Percentiles rank a stretch among this genome's conserved stretches.
Evolutionary conservation across 2,329 filamentous ascomycete genomes (phyloP).

Genomic region (Fusarium staphyleae): DNA sequence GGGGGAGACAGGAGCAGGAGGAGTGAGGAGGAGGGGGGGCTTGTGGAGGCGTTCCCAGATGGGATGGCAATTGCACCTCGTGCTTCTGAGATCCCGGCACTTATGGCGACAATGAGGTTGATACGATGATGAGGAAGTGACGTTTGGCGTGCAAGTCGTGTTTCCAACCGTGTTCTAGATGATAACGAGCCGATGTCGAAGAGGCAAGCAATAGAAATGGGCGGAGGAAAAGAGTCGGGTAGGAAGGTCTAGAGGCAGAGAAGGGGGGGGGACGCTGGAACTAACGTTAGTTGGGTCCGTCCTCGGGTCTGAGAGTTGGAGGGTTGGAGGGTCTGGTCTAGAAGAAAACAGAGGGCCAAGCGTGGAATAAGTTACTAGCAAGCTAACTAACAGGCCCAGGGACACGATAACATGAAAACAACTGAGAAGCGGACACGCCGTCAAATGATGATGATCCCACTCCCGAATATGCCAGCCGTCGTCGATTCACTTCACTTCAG

Average conservation of each 20-base stretch:
- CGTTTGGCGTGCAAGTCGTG: neutral
- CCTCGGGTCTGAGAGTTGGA: slow-evolving; percentile 9
- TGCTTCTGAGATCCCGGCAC: neutral
- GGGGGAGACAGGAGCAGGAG: too few relatives aligned
- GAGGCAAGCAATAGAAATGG: slow-evolving; percentile 1
- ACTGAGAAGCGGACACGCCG: slow-evolving; percentile 9
- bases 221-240: neutral
- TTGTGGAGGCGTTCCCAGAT: slow-evolving; percentile 32
- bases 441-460: slow-evolving; percentile 23
- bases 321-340: too few relatives aligned
- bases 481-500: neutral
- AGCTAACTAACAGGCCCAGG: slow-evolving; percentile 11
- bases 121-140: slow-evolving; percentile 4
- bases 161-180: slow-evolving; percentile 6
- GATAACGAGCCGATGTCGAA: neutral
- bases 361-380: slow-evolving; percentile 13
- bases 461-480: slow-evolving; percentile 21
- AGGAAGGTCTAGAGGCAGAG: neutral
- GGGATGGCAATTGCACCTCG: slow-evolving; percentile 25
- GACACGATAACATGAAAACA: neutral
- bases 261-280: neutral
- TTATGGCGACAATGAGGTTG: slow-evolving; percentile 3
- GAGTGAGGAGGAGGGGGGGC: slow-evolving; percentile 20
- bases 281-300: slow-evolving; percentile 9
- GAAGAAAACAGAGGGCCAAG: slow-evolving; percentile 3